Percentiles rank a stretch among this genome's conserved stretches.
phyloP scores from a whole-genome alignment of 345 rosid genomes.

The Hibiscus mutabilis region DNA sequence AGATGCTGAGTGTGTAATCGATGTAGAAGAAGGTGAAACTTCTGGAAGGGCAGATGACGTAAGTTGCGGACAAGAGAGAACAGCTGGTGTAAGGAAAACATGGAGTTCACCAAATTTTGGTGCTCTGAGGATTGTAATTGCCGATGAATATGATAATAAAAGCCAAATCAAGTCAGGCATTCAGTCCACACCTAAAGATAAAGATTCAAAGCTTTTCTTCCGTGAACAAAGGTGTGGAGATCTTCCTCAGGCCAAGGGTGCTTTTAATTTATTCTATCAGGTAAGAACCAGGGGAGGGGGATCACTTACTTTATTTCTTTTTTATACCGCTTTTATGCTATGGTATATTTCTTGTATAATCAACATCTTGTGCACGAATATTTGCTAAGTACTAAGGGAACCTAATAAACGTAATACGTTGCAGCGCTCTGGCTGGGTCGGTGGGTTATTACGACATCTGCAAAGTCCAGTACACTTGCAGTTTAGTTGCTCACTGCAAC shows the following conservation, averaged over 20 bases:
- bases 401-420: slow-evolving; percentile 17
- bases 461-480: slow-evolving; percentile 38
- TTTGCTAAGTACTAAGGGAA: not conserved
- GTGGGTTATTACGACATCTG: slow-evolving; percentile 41
- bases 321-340: not conserved
- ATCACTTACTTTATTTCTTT: not conserved
- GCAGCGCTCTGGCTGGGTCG: slow-evolving; percentile 40
- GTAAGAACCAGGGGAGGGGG: slow-evolving; percentile 16
- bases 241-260: slow-evolving; percentile 26
- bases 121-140: slow-evolving; percentile 50
- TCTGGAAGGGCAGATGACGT: slow-evolving; percentile 29
- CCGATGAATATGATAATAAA: slow-evolving; percentile 31
- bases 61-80: slow-evolving; percentile 27
- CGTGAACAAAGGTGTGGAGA: slow-evolving; percentile 51
- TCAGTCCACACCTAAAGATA: slow-evolving; percentile 68
- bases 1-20: slow-evolving; percentile 29
- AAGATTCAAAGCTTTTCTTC: slow-evolving; percentile 46
- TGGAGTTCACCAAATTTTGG: slow-evolving; percentile 63
- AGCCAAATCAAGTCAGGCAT: slow-evolving; percentile 19
- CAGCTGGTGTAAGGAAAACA: slow-evolving; percentile 41
- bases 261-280: slow-evolving; percentile 37
- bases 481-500: slow-evolving; percentile 47
- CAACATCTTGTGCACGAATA: not conserved
- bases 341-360: not conserved
- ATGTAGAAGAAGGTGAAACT: slow-evolving; percentile 31